These are phyloP conservation scores for Ophiocordyceps robertsii DNA, from an alignment of 2,329 filamentous ascomycete genomes.

Conservation along the genomic window DNA sequence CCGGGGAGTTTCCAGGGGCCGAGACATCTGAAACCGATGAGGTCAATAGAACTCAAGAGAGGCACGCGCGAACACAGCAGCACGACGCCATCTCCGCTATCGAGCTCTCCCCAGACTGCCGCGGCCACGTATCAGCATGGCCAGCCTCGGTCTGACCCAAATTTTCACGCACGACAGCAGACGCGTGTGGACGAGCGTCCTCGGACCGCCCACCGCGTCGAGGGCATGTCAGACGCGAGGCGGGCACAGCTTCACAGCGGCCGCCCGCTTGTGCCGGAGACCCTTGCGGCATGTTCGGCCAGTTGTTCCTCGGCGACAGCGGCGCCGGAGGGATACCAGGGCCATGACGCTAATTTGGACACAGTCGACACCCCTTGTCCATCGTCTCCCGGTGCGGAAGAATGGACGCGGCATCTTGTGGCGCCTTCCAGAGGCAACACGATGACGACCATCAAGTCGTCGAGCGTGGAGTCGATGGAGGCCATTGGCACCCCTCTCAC, in stretches of 20 bases:
- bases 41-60: constrained; percentile 27
- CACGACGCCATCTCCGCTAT: constrained; percentile 21
- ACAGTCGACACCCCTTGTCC: constrained; percentile 24
- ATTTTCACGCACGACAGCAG: constrained; percentile 19
- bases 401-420: constrained; percentile 14
- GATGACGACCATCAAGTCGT: constrained; percentile 32
- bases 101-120: constrained; percentile 20
- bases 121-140: constrained; percentile 25
- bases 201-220: constrained; percentile 30
- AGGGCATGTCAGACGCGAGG: constrained; percentile 10
- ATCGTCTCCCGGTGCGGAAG: constrained; percentile 31
- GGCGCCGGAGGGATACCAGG: not conserved
- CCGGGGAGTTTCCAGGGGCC: constrained; percentile 43
- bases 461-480: constrained; percentile 37
- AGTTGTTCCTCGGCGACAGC: too few relatives aligned
- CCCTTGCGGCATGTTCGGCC: too few relatives aligned
- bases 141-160: constrained; percentile 30
- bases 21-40: constrained; percentile 31
- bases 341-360: constrained; percentile 6
- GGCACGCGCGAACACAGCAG: constrained; percentile 14
- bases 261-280: too few relatives aligned
- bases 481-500: constrained; percentile 36
- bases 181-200: constrained; percentile 28
- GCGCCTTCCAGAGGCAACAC: constrained; percentile 26
- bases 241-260: not conserved